Conservation (phyloP, 305 asterid species). For the Solanum hybrid region DNA sequence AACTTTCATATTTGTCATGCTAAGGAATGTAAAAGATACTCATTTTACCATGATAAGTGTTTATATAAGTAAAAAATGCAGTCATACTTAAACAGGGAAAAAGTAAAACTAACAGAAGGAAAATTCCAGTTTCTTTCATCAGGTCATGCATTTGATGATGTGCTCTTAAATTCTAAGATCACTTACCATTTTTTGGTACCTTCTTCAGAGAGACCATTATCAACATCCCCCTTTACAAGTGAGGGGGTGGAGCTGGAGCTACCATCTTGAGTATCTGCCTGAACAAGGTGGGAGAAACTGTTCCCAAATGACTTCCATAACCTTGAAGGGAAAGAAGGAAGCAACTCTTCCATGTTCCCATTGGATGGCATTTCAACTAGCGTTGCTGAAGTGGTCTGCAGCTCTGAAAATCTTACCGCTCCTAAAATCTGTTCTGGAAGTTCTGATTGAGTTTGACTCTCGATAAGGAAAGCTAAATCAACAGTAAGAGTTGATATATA, state of each 20-base stretch:
- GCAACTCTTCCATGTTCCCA: constrained; percentile 21
- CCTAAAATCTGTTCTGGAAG: constrained; percentile 76
- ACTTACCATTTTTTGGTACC: constrained; percentile 17
- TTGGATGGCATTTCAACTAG: constrained; percentile 33
- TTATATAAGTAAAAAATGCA: neutral
- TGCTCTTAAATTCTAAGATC: neutral
- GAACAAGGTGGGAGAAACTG: constrained; percentile 38
- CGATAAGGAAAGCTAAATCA: constrained; percentile 78
- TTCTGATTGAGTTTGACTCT: constrained; percentile 61
- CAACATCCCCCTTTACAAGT: constrained; percentile 15
- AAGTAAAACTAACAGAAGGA: neutral
- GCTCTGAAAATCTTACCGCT: constrained; percentile 66
- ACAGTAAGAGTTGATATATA: constrained; percentile 50
- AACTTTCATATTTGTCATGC: neutral
- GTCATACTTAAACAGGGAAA: neutral
- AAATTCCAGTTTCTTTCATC: neutral
- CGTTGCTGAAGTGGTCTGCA: constrained; percentile 39
- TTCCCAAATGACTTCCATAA: constrained; percentile 57
- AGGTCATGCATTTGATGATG: neutral
- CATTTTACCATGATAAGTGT: neutral
- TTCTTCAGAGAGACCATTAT: constrained; percentile 19
- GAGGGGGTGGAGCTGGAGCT: constrained; percentile 22
- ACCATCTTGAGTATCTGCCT: constrained; percentile 30
- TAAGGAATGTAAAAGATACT: neutral
- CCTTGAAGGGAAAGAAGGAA: constrained; percentile 33